Base-by-base conservation (phyloP, 2,329 filamentous ascomycete species). In the Cercospora beticola region DNA sequence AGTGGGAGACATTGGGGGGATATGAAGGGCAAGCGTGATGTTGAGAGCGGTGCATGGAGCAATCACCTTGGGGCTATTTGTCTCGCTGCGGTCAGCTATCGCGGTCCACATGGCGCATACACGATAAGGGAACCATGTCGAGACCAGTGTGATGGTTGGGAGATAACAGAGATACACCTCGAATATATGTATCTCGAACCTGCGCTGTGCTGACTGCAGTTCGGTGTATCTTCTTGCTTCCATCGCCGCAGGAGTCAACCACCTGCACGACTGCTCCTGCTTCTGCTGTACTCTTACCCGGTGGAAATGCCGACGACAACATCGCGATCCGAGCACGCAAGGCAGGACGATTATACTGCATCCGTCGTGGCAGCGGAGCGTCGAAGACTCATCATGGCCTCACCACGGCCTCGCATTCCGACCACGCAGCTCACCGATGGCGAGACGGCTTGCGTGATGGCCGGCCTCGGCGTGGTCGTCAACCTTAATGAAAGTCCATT, bases 391-490 rank as follows among this genome's bases (percentile, higher is more conserved):
- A 56, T n/a, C 60, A 14, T 52, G 40, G 21, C 9, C n/a, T 62
- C 31, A 49, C 21, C 33, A 23, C 23, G 60, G 60, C 33, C 1
- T 46, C 23, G 60, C 33, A 46, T 21, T 46, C 36, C 60, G 21
- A 18, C 18, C 21, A 33, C n/a, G 21, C 16, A 28, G 30, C 49
- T 9, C 10, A 1, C 36, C 18, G 16, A 64, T 57, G 30, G 62
- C 62, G 43, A 64, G 43, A 62, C 18, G 46, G n/a, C 23, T 33
- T 58, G 62, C 31, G 56, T 36, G 56, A 59, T 36, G 56, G 56
- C 56, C 56, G 49, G 33, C 36, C 14, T 62, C 60, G 60, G 43
- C 26, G 21, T 62, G 16, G n/a, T n/a, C 16, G 36, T 12, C 12
- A 62, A 18, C 23, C 23, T 30, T 46, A 16, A 46, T 30, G 36